These are phyloP conservation scores for Citeromyces hawaiiensis DNA, from an alignment of 1,139 yeast genomes.

Conservation along the genomic window DNA sequence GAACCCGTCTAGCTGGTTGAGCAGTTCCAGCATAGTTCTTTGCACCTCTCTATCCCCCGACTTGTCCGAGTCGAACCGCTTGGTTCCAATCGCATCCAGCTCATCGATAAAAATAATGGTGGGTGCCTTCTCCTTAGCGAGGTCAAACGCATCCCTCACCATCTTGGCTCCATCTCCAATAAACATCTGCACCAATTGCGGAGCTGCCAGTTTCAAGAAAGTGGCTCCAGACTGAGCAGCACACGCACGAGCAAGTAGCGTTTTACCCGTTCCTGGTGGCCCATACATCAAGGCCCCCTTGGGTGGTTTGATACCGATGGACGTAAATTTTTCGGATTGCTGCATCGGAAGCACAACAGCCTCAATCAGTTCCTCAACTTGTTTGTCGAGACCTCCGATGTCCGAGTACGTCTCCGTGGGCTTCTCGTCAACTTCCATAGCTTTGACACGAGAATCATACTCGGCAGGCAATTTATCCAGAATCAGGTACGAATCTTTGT, in stretches of 20 bases:
- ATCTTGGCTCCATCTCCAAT: slow-evolving; percentile 99
- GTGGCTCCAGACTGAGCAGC: slow-evolving; percentile 99
- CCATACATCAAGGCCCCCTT: slow-evolving; percentile 95
- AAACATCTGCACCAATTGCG: slow-evolving; percentile 97
- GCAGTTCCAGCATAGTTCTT: slow-evolving; percentile 94
- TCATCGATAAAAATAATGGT: slow-evolving; percentile 96
- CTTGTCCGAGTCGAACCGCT: slow-evolving; percentile 94
- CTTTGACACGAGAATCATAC: slow-evolving; percentile 94
- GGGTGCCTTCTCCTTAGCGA: slow-evolving; percentile 97
- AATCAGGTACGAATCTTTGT: slow-evolving; percentile 88
- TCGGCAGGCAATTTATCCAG: slow-evolving; percentile 94
- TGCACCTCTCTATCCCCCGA: slow-evolving; percentile 98
- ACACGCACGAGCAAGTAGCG: slow-evolving; percentile 93
- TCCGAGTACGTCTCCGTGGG: slow-evolving; percentile 96
- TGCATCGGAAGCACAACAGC: slow-evolving; percentile 98
- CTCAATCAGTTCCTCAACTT: slow-evolving; percentile 93
- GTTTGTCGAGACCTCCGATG: slow-evolving; percentile 96
- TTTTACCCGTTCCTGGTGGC: slow-evolving; percentile 99
- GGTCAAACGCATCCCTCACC: slow-evolving; percentile 96
- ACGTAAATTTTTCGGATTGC: slow-evolving; percentile 91
- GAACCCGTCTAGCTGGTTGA: slow-evolving; percentile 95
- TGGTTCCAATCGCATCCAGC: slow-evolving; percentile 97
- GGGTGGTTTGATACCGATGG: slow-evolving; percentile 90
- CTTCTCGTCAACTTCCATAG: slow-evolving; percentile 98
- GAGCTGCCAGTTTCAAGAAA: slow-evolving; percentile 90